Evolutionary conservation across 805 yeast genomes (phyloP), one percentile per base, ranked within the genome.

Genomic region (Naumovozyma dairenensis): DNA sequence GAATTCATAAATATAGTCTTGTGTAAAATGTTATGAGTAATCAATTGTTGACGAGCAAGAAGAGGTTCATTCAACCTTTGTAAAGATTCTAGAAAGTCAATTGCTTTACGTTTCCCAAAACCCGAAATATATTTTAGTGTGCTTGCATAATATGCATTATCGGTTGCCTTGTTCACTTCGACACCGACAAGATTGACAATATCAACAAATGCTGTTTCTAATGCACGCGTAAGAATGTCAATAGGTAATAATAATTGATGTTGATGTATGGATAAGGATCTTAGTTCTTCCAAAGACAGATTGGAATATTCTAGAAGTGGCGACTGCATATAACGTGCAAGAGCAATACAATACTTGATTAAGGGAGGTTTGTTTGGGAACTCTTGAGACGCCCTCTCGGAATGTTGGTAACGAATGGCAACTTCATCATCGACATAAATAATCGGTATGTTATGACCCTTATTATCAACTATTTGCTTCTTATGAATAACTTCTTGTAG

Each of bases 51-150:
- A 51, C 98, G 89, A 72, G 48, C 93, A 80, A 51, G 65, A 62
- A 40, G 67, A 27, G 69, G 68, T 43, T 65, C 64, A 21, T 71
- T 65, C 33, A 57, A 43, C 43, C 62, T 52, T 50, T 81, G 85
- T 42, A 92, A 76, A 27, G 82, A 83, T 56, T 86, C 82, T 28
- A 89, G 53, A 39, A 92, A 67, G 30, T 94, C 94, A 18, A 81
- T 71, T 0, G 97, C 89, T 58, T 92, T 92, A 63, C 98, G 78
- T 32, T 94, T 94, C 28, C 99, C 99, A 39, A 92, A 67, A 16
- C 99, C 99, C 6, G 93, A 74, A 32, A 92, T 73, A 52, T 72
- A 92, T 20, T 77, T 92, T 40, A 92, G 64, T 33, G 75, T 59
- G 21, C 73, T 71, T 3, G 94, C 83, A 39, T 74, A 60, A 49